phyloP scores from a whole-genome alignment of 208 protist species.

The Balamuthia mandrillaris region DNA sequence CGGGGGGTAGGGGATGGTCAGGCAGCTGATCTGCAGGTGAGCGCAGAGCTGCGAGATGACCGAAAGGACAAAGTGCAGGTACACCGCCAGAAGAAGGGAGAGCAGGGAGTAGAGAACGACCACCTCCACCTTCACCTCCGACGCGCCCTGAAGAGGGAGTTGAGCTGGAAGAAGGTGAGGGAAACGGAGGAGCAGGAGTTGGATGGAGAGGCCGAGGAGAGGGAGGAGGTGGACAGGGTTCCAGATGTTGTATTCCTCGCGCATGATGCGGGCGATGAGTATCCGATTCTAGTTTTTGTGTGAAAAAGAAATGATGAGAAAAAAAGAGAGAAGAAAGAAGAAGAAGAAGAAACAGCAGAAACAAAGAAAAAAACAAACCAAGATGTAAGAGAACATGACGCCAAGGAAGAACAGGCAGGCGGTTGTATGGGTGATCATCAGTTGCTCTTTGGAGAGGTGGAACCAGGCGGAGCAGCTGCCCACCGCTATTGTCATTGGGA shows the following conservation, averaged over 20 bases:
- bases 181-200: not conserved
- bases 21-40: constrained; percentile 25
- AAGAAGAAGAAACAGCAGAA: not conserved
- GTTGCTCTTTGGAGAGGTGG: not conserved
- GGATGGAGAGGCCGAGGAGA: not conserved
- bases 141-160: no score
- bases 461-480: no score
- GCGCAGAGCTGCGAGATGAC: not conserved
- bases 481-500: no score
- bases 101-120: constrained; percentile 5
- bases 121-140: not conserved
- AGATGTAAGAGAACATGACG: constrained; percentile 31
- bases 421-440: constrained; percentile 6
- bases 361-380: not conserved
- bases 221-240: not conserved
- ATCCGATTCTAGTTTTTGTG: constrained; percentile 16
- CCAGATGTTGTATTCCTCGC: constrained; percentile 37
- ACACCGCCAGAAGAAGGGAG: no score
- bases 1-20: constrained; percentile 19
- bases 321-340: not conserved
- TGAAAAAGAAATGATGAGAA: not conserved
- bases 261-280: constrained; percentile 33
- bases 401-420: constrained; percentile 7
- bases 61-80: constrained; percentile 21
- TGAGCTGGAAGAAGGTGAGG: no score